Evolutionary conservation across 768 basidiomycete genomes (phyloP).

Genomic region (Pisolithus orientalis): DNA sequence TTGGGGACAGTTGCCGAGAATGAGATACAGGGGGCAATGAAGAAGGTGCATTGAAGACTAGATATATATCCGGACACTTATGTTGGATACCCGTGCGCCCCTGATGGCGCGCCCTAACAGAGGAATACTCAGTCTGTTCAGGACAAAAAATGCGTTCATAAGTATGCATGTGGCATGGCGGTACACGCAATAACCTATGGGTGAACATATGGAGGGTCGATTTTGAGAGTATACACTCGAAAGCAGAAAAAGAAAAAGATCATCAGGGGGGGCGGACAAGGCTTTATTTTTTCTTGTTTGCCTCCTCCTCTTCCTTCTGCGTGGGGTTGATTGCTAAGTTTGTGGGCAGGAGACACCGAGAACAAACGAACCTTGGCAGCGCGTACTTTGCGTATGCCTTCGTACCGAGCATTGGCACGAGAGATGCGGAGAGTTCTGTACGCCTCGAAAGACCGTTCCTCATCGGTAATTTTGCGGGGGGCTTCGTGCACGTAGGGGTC

Average conservation of each 20-base stretch:
- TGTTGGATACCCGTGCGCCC: neutral
- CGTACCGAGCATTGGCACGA: constrained; percentile 77
- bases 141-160: constrained; percentile 15
- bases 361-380: constrained; percentile 65
- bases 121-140: constrained; percentile 3
- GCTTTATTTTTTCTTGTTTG: constrained; percentile 81
- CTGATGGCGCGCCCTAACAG: neutral
- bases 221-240: constrained; percentile 31
- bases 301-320: constrained; percentile 89
- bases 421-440: constrained; percentile 83
- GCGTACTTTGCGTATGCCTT: constrained; percentile 82
- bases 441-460: constrained; percentile 86
- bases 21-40: constrained; percentile 62
- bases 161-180: constrained; percentile 28
- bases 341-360: neutral
- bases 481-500: constrained; percentile 62
- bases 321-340: constrained; percentile 14
- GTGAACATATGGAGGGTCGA: constrained; percentile 16
- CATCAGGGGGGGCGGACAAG: constrained; percentile 3
- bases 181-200: constrained; percentile 27
- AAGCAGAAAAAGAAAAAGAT: constrained; percentile 12
- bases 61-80: constrained; percentile 12
- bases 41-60: constrained; percentile 32
- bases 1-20: constrained; percentile 74
- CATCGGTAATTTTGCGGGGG: constrained; percentile 88